These are phyloP conservation scores for Pharus latifolius DNA, from an alignment of 176 grass and related monocot genomes.

Conservation along the genomic window DNA sequence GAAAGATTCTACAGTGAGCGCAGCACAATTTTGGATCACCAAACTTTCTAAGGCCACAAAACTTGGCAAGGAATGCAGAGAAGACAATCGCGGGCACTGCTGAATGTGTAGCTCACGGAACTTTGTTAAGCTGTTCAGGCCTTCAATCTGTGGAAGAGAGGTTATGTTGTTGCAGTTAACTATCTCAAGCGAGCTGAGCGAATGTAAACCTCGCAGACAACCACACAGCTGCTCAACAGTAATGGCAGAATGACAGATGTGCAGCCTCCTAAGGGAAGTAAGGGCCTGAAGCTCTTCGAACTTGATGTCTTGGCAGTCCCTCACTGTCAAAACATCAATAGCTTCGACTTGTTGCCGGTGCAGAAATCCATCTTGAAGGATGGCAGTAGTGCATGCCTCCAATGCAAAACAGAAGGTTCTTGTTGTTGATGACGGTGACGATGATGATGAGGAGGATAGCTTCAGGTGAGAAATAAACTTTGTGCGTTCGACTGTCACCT, in stretches of 20 bases:
- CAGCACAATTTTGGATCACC: conserved; percentile 30
- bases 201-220: conserved; percentile 15
- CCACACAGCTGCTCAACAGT: conserved; percentile 6
- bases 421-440: conserved; percentile 1
- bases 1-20: conserved; percentile 35
- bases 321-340: conserved; percentile 25
- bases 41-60: conserved; percentile 24
- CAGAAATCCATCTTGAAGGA: conserved; percentile 31
- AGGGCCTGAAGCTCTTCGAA: conserved; percentile 19
- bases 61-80: conserved; percentile 12
- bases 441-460: conserved; percentile 5
- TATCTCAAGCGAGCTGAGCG: conserved; percentile 18
- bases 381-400: conserved; percentile 5
- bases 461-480: conserved; percentile 21
- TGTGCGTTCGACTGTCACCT: conserved; percentile 2
- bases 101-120: conserved; percentile 33
- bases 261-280: conserved; percentile 22
- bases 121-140: neutral
- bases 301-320: conserved; percentile 11
- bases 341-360: conserved; percentile 18
- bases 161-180: conserved; percentile 27
- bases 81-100: conserved; percentile 26
- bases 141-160: conserved; percentile 31
- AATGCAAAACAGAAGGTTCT: conserved; percentile 14
- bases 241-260: conserved; percentile 29